Percentiles rank a stretch among this genome's conserved stretches.
These are phyloP conservation scores for Phaeosphaeria sp. DNA, from an alignment of 2,329 filamentous ascomycete genomes.

Conservation along the genomic window DNA sequence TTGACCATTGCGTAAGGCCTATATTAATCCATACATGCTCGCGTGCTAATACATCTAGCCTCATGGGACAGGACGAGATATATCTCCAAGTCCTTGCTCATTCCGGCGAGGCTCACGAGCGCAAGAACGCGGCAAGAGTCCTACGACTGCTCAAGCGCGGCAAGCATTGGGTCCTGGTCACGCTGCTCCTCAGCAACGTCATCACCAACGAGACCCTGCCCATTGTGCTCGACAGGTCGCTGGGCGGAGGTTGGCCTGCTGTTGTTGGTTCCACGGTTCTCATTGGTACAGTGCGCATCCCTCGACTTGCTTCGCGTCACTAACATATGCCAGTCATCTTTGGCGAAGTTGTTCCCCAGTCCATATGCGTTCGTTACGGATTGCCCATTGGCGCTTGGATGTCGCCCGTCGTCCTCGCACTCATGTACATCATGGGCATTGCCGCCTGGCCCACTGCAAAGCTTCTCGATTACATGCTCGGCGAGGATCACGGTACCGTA, in stretches of 20 bases:
- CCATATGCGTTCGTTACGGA: slow-evolving; percentile 93
- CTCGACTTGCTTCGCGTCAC: neutral
- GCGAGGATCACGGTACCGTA: slow-evolving; percentile 92
- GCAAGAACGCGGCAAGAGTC: slow-evolving; percentile 82
- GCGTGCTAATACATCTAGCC: slow-evolving; percentile 42
- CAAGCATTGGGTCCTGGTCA: slow-evolving; percentile 98
- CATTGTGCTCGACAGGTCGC: slow-evolving; percentile 90
- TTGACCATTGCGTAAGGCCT: slow-evolving; percentile 79
- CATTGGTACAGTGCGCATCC: slow-evolving; percentile 70
- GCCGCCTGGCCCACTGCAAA: slow-evolving; percentile 95
- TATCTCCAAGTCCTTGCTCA: slow-evolving; percentile 94
- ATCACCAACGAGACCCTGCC: slow-evolving; percentile 94
- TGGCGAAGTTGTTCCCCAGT: slow-evolving; percentile 94
- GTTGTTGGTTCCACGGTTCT: slow-evolving; percentile 91
- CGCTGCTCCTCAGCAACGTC: slow-evolving; percentile 90
- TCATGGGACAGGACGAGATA: slow-evolving; percentile 86
- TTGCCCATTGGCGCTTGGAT: slow-evolving; percentile 94
- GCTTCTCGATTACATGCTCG: slow-evolving; percentile 89
- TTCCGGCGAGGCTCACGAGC: slow-evolving; percentile 83
- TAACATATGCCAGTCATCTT: slow-evolving; percentile 77
- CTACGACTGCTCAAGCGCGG: slow-evolving; percentile 80
- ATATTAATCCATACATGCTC: slow-evolving; percentile 3
- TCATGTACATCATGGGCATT: slow-evolving; percentile 93
- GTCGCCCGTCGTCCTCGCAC: slow-evolving; percentile 80
- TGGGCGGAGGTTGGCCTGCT: slow-evolving; percentile 93